Evolutionary conservation across 2,329 filamentous ascomycete species (phyloP), one percentile per base, ranked within the genome.

Genomic region (Hymenoscyphus linearis): DNA sequence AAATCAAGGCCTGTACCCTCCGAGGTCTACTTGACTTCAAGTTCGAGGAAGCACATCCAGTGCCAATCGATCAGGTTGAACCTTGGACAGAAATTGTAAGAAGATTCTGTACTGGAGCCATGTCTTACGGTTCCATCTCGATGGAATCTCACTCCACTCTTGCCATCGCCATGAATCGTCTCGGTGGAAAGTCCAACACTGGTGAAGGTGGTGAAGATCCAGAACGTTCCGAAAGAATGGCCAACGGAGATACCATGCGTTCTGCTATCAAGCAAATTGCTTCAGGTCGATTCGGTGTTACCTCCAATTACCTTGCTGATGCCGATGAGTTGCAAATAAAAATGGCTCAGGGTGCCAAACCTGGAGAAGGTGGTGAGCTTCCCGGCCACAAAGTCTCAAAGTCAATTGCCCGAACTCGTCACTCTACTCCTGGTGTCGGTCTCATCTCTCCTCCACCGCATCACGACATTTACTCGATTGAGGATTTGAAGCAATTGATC

Each of bases 341-440:
- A 85, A 98, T 98, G 93, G 93, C 93, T 10, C 93, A 98, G 78
- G 93, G 93, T 74, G 93, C 93, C 65, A 98, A 98, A 84, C 93
- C 93, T 60, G 93, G 93, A 77, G 93, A 98, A 77, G 93, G 93
- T 80, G 93, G 93, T 83, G 93, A 98, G 77, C 85, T 98, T 72
- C 93, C 93, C 56, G 93, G 93, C 47, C 92, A 97, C 82, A 98
- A 98, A 79, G 93, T 98, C 31, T 95, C 93, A 64, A 90, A 90
- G 72, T 90, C 91, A 6, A 98, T 98, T 76, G 93, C 91, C 61
- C 89, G 91, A 70, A 98, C 93, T 61, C 89, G 93, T 75, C 93
- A 97, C 80, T 98, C 93, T 10, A 98, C 93, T 5, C 92, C 93
- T 67, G 93, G 93, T 76, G 93, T 98, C 69, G 93, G 93, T 77